Conservation (phyloP, 768 basidiomycete genomes). For the Mycena filopes region DNA sequence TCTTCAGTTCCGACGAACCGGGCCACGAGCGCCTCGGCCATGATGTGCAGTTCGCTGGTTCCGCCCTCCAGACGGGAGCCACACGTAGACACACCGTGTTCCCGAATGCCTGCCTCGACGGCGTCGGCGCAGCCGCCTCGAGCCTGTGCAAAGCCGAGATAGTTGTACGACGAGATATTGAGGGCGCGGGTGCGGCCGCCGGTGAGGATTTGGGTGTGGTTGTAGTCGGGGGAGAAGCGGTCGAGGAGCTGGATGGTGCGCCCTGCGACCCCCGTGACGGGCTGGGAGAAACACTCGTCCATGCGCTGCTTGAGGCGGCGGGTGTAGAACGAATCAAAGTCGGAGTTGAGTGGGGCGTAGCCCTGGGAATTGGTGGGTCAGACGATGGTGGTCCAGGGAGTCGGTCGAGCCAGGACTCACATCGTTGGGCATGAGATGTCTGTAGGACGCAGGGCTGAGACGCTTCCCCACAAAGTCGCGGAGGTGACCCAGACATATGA, state of each 20-base stretch:
- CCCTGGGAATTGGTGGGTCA: constrained; percentile 62
- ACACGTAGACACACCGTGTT: constrained; percentile 83
- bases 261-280: constrained; percentile 94
- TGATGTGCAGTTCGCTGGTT: constrained; percentile 82
- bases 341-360: constrained; percentile 95
- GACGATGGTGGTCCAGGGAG: constrained; percentile 38
- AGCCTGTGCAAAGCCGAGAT: constrained; percentile 97
- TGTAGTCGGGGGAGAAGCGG: constrained; percentile 84
- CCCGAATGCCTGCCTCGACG: constrained; percentile 82
- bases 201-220: constrained; percentile 79
- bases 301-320: constrained; percentile 93
- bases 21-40: constrained; percentile 88
- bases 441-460: constrained; percentile 73
- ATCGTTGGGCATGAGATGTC: constrained; percentile 84
- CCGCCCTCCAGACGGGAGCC: constrained; percentile 88
- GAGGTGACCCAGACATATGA: constrained; percentile 91
- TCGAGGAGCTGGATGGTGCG: constrained; percentile 91
- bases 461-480: constrained; percentile 97
- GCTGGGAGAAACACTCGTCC: constrained; percentile 95
- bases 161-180: constrained; percentile 99
- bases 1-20: constrained; percentile 92
- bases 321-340: constrained; percentile 99
- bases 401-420: constrained; percentile 64
- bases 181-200: constrained; percentile 88
- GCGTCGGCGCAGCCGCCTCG: constrained; percentile 94